Conservation (phyloP, 2,329 filamentous ascomycete species). For the Fusarium beomiforme region DNA sequence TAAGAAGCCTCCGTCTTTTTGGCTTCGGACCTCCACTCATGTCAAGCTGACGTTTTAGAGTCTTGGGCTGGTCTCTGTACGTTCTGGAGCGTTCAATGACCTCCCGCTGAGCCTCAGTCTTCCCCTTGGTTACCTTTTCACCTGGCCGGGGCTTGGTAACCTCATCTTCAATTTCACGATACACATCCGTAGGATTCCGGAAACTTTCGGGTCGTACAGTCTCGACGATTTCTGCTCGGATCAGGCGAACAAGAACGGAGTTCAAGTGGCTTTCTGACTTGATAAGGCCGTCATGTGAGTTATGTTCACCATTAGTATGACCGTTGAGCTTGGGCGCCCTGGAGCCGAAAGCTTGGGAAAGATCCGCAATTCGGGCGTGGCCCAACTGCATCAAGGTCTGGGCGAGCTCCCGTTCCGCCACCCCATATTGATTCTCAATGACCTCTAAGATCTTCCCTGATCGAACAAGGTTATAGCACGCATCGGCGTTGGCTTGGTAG, state of each 20-base stretch:
- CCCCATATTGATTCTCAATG: conserved; percentile 77
- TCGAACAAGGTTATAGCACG: conserved; percentile 84
- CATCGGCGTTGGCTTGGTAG: conserved; percentile 85
- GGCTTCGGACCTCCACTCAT: conserved; percentile 50
- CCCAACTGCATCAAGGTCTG: conserved; percentile 81
- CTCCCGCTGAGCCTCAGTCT: conserved; percentile 67
- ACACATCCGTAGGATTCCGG: conserved; percentile 68
- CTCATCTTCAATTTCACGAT: conserved; percentile 70
- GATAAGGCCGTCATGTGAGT: conserved; percentile 49
- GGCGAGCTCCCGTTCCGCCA: conserved; percentile 77
- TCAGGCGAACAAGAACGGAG: conserved; percentile 61
- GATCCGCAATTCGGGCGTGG: conserved; percentile 76
- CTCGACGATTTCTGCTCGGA: conserved; percentile 74
- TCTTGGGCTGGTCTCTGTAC: conserved; percentile 62
- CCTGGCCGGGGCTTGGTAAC: conserved; percentile 61
- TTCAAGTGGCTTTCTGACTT: conserved; percentile 61
- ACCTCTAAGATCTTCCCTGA: conserved; percentile 83
- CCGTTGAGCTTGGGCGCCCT: conserved; percentile 50
- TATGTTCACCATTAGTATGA: conserved; percentile 48
- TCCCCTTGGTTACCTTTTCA: conserved; percentile 67
- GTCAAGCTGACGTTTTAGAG: conserved; percentile 63
- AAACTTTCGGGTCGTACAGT: conserved; percentile 68
- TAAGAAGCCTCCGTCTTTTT: conserved; percentile 66
- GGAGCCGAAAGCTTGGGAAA: conserved; percentile 69
- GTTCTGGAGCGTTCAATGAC: conserved; percentile 64